Evolutionary conservation across 2,329 filamentous ascomycete genomes (phyloP), one percentile per base, ranked within the genome.

Genomic region (Phaeosphaeria sp.): DNA sequence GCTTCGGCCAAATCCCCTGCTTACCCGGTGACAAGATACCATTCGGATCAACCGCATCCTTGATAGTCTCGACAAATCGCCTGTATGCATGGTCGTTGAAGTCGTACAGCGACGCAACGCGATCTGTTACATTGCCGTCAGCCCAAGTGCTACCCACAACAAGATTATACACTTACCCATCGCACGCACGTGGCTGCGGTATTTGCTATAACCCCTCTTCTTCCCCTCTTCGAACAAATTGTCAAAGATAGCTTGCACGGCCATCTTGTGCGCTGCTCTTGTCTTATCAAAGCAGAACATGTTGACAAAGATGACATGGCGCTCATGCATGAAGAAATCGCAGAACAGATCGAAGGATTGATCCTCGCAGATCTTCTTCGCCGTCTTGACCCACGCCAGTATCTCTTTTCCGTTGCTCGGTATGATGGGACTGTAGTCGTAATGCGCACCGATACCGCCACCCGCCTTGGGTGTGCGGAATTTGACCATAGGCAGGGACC

Each of bases 301-400:
- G 57, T 80, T 81, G 59, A 82, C 79, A 44, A 81, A 77, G 33
- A 82, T 78, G 9, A 80, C 77, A 47, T 82, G 79, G 1, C 79
- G 71, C 58, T 82, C 79, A 49, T 81, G 77, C 78, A 83, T 80
- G 69, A 82, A 82, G 67, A 82, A 82, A 55, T 82, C 81, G 58
- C 78, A 80, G 58, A 80, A 75, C 21, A 81, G 64, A 58, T 83
- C 81, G 50, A 81, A 78, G 0, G 73, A 74, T 27, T 80, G 72
- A 7, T 71, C 71, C 56, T 81, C 79, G 54, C 77, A 81, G n/a
- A 80, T 72, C 46, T 67, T 71, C 60, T 80, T 78, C 36, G 79
- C 78, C 0, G 70, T 74, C 56, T 57, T 72, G 30, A 79, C 77
- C 80, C 80, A 83, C 25, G 78, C 76, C 6, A 80, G 61, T 43